These are phyloP conservation scores for Trichoderma koningiopsis DNA, from an alignment of 2,329 filamentous ascomycete genomes.

Conservation along the genomic window DNA sequence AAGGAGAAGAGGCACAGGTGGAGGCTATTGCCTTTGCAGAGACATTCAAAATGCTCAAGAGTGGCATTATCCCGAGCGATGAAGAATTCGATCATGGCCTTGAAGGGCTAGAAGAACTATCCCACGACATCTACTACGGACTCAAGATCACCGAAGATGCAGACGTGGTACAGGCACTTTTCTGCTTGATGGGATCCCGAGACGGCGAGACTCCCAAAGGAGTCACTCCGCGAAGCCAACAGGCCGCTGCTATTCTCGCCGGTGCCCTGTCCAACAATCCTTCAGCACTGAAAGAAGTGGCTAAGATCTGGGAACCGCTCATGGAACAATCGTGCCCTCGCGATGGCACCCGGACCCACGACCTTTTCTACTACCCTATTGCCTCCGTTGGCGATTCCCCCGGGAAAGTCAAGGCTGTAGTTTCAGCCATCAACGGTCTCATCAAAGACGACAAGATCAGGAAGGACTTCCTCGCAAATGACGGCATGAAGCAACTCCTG, in stretches of 20 bases:
- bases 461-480: constrained; percentile 55
- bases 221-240: constrained; percentile 46
- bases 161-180: constrained; percentile 55
- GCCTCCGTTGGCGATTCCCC: constrained; percentile 37
- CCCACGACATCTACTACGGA: constrained; percentile 71
- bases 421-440: constrained; percentile 58
- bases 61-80: constrained; percentile 38
- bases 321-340: constrained; percentile 42
- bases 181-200: constrained; percentile 54
- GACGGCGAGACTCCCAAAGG: constrained; percentile 33
- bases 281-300: constrained; percentile 57
- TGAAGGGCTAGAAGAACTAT: constrained; percentile 61
- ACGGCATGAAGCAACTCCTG: constrained; percentile 58
- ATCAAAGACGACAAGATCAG: constrained; percentile 57
- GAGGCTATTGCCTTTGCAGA: constrained; percentile 35
- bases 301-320: constrained; percentile 50
- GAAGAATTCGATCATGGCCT: constrained; percentile 53
- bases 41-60: constrained; percentile 52
- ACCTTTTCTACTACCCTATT: constrained; percentile 47
- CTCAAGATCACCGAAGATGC: constrained; percentile 61
- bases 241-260: constrained; percentile 60
- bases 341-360: constrained; percentile 37
- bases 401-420: constrained; percentile 42
- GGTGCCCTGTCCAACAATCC: constrained; percentile 67
- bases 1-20: constrained; percentile 29